Conservation (phyloP, 2,329 filamentous ascomycete species). For the Truncatella angustata region DNA sequence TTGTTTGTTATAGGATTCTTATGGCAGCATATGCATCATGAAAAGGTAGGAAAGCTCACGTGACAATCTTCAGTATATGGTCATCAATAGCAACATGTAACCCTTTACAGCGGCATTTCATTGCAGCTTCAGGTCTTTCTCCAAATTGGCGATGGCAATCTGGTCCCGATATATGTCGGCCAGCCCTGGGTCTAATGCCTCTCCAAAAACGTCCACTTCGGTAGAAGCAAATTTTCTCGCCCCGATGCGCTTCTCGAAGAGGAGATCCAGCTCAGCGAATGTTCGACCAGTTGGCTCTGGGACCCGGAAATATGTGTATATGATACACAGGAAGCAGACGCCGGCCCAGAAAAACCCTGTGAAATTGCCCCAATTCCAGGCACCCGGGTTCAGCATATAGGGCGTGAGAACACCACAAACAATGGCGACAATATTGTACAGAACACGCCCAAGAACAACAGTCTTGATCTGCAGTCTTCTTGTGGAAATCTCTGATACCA, state of each 20-base stretch:
- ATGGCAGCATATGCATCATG: not conserved
- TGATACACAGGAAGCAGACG: constrained; percentile 74
- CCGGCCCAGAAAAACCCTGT: constrained; percentile 87
- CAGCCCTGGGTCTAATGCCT: constrained; percentile 45
- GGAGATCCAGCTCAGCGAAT: constrained; percentile 81
- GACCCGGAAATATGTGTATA: constrained; percentile 79
- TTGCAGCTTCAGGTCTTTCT: constrained; percentile 16
- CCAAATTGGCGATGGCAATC: constrained; percentile 27
- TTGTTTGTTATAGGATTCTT: too few relatives aligned
- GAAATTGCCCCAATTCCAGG: constrained; percentile 86
- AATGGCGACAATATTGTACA: constrained; percentile 81
- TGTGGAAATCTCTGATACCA: constrained; percentile 82
- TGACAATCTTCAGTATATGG: too few relatives aligned
- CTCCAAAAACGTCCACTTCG: constrained; percentile 55
- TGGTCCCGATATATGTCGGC: constrained; percentile 48
- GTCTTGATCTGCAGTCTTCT: constrained; percentile 87
- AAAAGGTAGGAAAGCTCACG: not conserved
- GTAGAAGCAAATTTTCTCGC: constrained; percentile 70
- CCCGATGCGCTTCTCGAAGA: constrained; percentile 73
- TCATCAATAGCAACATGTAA: too few relatives aligned
- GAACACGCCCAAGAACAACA: constrained; percentile 77
- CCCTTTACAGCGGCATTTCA: not conserved
- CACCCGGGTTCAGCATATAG: constrained; percentile 86
- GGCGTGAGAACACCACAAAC: constrained; percentile 79
- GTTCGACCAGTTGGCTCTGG: constrained; percentile 79